Evolutionary conservation across 805 yeast genomes (phyloP).

Genomic region (Yarrowia phangngaensis): DNA sequence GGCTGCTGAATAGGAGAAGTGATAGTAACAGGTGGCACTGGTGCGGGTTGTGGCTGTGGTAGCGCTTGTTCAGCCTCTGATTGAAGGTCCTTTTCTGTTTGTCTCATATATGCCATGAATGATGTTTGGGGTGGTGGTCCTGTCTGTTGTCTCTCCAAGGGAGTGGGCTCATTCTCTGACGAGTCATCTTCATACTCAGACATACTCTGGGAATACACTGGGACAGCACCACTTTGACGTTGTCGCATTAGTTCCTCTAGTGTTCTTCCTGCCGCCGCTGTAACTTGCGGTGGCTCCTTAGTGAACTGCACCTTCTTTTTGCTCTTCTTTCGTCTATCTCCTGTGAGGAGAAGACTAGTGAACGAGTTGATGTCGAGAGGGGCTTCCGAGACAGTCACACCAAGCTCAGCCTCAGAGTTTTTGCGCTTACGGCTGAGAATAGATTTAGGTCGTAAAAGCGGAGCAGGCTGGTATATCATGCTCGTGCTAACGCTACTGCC

Average conservation of each 20-base stretch:
- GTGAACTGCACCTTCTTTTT: slow-evolving; percentile 41
- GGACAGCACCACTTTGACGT: slow-evolving; percentile 26
- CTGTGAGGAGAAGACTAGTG: slow-evolving; percentile 78
- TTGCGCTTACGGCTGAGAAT: slow-evolving; percentile 60
- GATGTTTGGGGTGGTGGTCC: slow-evolving; percentile 23
- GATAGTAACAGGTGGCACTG: not conserved
- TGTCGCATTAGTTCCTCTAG: slow-evolving; percentile 41
- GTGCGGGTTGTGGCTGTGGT: slow-evolving; percentile 18
- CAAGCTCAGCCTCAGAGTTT: slow-evolving; percentile 24
- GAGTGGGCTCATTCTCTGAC: slow-evolving; percentile 4
- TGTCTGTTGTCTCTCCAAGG: slow-evolving; percentile 33
- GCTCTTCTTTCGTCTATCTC: slow-evolving; percentile 47
- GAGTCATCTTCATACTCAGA: slow-evolving; percentile 4
- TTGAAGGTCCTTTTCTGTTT: slow-evolving; percentile 29
- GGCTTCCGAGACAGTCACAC: slow-evolving; percentile 10
- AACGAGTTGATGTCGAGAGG: slow-evolving; percentile 74
- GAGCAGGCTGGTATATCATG: slow-evolving; percentile 44
- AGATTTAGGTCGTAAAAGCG: slow-evolving; percentile 75
- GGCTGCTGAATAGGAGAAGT: slow-evolving; percentile 2
- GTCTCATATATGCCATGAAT: slow-evolving; percentile 9
- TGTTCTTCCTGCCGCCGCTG: slow-evolving; percentile 42
- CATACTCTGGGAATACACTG: slow-evolving; percentile 23
- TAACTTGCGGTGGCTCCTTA: slow-evolving; percentile 41
- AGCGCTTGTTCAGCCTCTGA: slow-evolving; percentile 7
- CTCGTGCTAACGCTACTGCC: slow-evolving; percentile 47